Percentiles rank a stretch among this genome's conserved stretches.
Evolutionary conservation across 306 rosid genomes (phyloP).

Genomic region (Astragalus membranaceus): DNA sequence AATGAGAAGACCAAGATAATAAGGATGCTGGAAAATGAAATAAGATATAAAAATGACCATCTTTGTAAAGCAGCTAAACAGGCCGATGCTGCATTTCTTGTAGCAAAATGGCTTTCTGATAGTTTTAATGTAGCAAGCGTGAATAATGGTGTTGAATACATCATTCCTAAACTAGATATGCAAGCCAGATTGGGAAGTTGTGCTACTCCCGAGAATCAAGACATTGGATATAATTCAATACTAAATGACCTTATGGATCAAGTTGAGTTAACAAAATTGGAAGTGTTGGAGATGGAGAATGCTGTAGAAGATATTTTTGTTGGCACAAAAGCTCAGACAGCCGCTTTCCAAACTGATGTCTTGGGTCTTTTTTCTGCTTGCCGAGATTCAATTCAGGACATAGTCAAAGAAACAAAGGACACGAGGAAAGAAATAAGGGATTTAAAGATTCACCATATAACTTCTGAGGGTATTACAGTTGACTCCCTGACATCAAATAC

Average conservation of each 20-base stretch:
- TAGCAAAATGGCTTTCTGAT: conserved; percentile 56
- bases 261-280: conserved; percentile 35
- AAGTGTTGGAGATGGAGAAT: conserved; percentile 40
- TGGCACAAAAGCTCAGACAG: conserved; percentile 35
- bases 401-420: conserved; percentile 44
- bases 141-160: conserved; percentile 19
- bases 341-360: conserved; percentile 30
- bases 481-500: conserved; percentile 24
- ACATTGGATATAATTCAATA: conserved; percentile 25
- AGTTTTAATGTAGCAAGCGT: conserved; percentile 22
- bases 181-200: conserved; percentile 25
- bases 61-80: conserved; percentile 40
- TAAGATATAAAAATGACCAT: conserved; percentile 35
- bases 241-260: conserved; percentile 36
- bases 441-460: conserved; percentile 29
- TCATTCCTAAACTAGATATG: conserved; percentile 23
- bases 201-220: conserved; percentile 21
- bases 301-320: conserved; percentile 29
- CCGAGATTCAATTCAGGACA: conserved; percentile 36
- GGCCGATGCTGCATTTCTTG: conserved; percentile 47
- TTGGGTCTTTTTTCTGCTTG: conserved; percentile 30
- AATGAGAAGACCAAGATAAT: conserved; percentile 42
- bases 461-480: conserved; percentile 19
- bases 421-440: conserved; percentile 34
- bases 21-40: conserved; percentile 36